Conservation (phyloP, 2,329 filamentous ascomycete species). For the Zasmidium angulare region DNA sequence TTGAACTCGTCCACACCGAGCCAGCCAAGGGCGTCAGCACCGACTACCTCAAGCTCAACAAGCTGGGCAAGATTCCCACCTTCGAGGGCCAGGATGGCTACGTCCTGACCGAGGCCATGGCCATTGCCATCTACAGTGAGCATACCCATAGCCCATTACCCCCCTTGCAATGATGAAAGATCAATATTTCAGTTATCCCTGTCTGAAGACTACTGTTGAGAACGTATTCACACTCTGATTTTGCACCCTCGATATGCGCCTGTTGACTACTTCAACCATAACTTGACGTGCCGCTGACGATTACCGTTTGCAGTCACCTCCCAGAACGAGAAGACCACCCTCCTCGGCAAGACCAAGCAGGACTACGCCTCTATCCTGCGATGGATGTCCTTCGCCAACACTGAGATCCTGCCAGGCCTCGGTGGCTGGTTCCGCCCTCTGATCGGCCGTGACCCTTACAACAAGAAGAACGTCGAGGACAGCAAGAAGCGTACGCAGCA, state of each 20-base stretch:
- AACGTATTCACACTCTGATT: slow-evolving; percentile 78
- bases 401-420: slow-evolving; percentile 73
- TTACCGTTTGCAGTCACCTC: slow-evolving; percentile 71
- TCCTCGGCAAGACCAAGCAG: slow-evolving; percentile 99
- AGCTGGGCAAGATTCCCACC: slow-evolving; percentile 86
- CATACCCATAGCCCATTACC: slow-evolving; percentile 35
- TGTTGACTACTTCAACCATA: background rate
- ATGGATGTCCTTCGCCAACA: slow-evolving; percentile 98
- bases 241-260: background rate
- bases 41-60: slow-evolving; percentile 84
- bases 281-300: slow-evolving; percentile 5
- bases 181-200: slow-evolving; percentile 92
- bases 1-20: slow-evolving; percentile 77
- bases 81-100: slow-evolving; percentile 93
- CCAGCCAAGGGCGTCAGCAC: slow-evolving; percentile 62
- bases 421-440: slow-evolving; percentile 85
- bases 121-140: slow-evolving; percentile 97
- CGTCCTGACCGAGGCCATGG: slow-evolving; percentile 82
- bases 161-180: slow-evolving; percentile 66
- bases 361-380: slow-evolving; percentile 97
- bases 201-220: slow-evolving; percentile 95
- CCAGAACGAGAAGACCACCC: slow-evolving; percentile 99
- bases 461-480: slow-evolving; percentile 96
- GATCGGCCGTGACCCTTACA: slow-evolving; percentile 79
- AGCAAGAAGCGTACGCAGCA: slow-evolving; percentile 66